Evolutionary conservation across 1,139 yeast species (phyloP).

Genomic region (Candida glucosophila): DNA sequence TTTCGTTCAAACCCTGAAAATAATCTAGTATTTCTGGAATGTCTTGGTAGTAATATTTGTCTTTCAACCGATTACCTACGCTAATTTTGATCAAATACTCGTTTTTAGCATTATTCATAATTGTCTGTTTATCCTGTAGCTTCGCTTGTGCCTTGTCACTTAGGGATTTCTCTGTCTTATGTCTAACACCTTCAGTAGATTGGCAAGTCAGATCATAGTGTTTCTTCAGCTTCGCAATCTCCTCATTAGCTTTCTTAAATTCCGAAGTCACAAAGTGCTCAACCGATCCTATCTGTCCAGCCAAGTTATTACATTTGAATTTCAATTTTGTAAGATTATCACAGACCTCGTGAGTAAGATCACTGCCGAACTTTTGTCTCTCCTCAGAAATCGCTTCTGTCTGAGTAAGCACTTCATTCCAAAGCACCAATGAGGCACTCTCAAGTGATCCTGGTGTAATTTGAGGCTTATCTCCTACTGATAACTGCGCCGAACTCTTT

Average conservation of each 20-base stretch:
- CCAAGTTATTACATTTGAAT: constrained; percentile 43
- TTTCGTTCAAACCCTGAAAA: constrained; percentile 76
- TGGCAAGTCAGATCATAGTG: constrained; percentile 75
- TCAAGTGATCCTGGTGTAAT: constrained; percentile 95
- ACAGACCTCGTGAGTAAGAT: constrained; percentile 52
- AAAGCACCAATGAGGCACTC: constrained; percentile 84
- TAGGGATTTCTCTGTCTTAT: constrained; percentile 53
- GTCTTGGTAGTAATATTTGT: constrained; percentile 88
- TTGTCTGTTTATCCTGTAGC: constrained; percentile 54
- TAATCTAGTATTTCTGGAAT: constrained; percentile 86
- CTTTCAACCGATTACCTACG: constrained; percentile 84
- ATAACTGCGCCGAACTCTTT: constrained; percentile 51
- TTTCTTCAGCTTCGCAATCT: constrained; percentile 62
- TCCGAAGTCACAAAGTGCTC: constrained; percentile 50
- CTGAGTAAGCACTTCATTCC: constrained; percentile 84
- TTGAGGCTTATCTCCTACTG: constrained; percentile 88
- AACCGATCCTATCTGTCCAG: constrained; percentile 49
- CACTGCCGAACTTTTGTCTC: constrained; percentile 50
- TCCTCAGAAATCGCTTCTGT: constrained; percentile 77
- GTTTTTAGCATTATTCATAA: constrained; percentile 84
- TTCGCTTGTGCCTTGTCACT: constrained; percentile 54
- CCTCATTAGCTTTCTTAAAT: constrained; percentile 54
- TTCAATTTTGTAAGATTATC: constrained; percentile 53
- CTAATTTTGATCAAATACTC: constrained; percentile 72
- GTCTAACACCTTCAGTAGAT: constrained; percentile 70